phyloP scores from a whole-genome alignment of 805 yeast genomes.

The Candida orba region DNA sequence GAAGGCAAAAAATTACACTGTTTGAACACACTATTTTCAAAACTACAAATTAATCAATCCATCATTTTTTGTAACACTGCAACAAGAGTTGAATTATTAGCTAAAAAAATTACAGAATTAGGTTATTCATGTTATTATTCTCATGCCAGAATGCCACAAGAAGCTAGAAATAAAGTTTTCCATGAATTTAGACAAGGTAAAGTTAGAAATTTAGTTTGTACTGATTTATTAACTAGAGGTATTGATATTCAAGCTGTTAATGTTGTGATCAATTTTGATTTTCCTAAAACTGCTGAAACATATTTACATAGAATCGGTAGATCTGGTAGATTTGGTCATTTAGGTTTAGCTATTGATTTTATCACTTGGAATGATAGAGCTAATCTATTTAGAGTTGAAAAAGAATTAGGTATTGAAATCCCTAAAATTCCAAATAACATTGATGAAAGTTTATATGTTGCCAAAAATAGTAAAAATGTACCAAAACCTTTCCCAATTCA shows the following conservation, averaged over 20 bases:
- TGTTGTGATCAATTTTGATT: slow-evolving; percentile 95
- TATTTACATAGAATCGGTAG: slow-evolving; percentile 98
- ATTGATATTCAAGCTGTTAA: slow-evolving; percentile 98
- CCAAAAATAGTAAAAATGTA: slow-evolving; percentile 61
- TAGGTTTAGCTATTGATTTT: slow-evolving; percentile 94
- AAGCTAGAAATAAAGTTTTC: slow-evolving; percentile 94
- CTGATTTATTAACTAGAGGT: slow-evolving; percentile 95
- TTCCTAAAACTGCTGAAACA: slow-evolving; percentile 97
- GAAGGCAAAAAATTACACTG: slow-evolving; percentile 95
- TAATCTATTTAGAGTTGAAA: slow-evolving; percentile 89
- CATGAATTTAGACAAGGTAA: slow-evolving; percentile 98
- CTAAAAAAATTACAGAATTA: slow-evolving; percentile 91
- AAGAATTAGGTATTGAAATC: slow-evolving; percentile 95
- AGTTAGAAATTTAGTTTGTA: slow-evolving; percentile 94
- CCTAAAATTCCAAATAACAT: slow-evolving; percentile 94
- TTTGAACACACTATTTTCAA: slow-evolving; percentile 88
- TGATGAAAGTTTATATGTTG: slow-evolving; percentile 84
- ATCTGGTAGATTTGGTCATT: slow-evolving; percentile 97
- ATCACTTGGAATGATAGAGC: slow-evolving; percentile 96
- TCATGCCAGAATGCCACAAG: slow-evolving; percentile 96
- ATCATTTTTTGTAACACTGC: slow-evolving; percentile 97
- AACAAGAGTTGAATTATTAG: slow-evolving; percentile 89
- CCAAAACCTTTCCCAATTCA: slow-evolving; percentile 88
- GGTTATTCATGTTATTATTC: slow-evolving; percentile 96
- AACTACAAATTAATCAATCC: slow-evolving; percentile 91